phyloP scores from a whole-genome alignment of 179 eudicot species.

The Spergularia azorica region DNA sequence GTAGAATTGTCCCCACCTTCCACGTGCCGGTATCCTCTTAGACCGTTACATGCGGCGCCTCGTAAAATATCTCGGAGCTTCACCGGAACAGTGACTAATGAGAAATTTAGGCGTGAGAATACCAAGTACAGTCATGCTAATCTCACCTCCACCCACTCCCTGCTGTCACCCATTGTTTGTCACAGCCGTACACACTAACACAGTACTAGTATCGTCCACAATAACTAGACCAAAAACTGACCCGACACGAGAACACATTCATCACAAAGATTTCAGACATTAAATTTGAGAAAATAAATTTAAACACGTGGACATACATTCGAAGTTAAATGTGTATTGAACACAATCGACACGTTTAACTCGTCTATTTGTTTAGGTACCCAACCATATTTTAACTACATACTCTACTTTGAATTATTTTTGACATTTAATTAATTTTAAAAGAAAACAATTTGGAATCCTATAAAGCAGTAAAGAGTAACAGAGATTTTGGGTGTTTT shows the following conservation, averaged over 20 bases:
- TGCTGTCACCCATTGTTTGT: neutral
- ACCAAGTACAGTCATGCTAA: neutral
- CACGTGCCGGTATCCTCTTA: constrained; percentile 38
- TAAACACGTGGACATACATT: no score
- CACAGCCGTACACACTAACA: no score
- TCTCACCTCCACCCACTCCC: no score
- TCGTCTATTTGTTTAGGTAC: no score
- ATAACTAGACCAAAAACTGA: no score
- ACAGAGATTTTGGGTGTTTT: neutral
- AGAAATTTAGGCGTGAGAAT: neutral
- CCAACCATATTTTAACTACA: neutral
- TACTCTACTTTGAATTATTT: neutral
- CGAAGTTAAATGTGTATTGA: no score
- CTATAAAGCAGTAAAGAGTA: constrained; percentile 35
- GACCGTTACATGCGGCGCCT: constrained; percentile 54
- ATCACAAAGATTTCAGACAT: no score
- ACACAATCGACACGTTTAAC: no score
- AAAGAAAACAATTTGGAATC: neutral
- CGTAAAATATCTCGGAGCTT: constrained; percentile 39
- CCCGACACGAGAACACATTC: no score
- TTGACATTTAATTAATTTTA: neutral
- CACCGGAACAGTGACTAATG: neutral
- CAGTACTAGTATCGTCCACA: no score
- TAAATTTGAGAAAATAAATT: no score
- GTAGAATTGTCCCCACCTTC: neutral